A percentile compares a stretch with the other conserved stretches of the same genome.
phyloP scores from a whole-genome alignment of 2,329 filamentous ascomycete genomes.

The Cucurbitaria berberidis region DNA sequence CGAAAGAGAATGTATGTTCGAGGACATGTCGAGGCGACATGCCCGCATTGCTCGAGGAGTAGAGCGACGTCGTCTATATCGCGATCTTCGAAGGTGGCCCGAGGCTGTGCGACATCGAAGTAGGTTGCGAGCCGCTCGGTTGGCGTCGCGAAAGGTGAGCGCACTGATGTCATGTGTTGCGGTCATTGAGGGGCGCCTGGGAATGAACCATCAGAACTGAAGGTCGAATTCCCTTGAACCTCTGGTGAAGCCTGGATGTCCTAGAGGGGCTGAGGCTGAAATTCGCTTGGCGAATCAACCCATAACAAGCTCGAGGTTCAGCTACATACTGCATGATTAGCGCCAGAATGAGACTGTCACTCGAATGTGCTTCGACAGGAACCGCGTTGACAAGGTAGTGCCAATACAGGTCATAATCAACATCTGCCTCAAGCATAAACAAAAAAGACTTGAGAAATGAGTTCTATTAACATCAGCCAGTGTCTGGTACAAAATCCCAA shows the following conservation, averaged over 20 bases:
- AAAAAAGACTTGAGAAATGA: too few relatives aligned
- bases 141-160: constrained; percentile 1
- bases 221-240: background rate
- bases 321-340: background rate
- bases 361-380: too few relatives aligned
- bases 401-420: too few relatives aligned
- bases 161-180: constrained; percentile 2
- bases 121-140: constrained; percentile 9
- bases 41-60: constrained; percentile 12
- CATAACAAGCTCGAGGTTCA: background rate
- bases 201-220: background rate
- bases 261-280: background rate
- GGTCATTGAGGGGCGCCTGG: background rate
- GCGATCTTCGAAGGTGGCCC: constrained; percentile 13
- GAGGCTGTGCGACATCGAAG: constrained; percentile 9
- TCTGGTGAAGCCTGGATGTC: background rate
- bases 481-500: too few relatives aligned
- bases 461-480: too few relatives aligned
- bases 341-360: too few relatives aligned
- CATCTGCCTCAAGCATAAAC: too few relatives aligned
- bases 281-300: background rate
- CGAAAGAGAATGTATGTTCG: constrained; percentile 39
- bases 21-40: constrained; percentile 15
- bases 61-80: constrained; percentile 24
- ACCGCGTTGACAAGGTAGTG: too few relatives aligned